phyloP scores from a whole-genome alignment of 2,329 filamentous ascomycete genomes.

The Monosporascus sp. region DNA sequence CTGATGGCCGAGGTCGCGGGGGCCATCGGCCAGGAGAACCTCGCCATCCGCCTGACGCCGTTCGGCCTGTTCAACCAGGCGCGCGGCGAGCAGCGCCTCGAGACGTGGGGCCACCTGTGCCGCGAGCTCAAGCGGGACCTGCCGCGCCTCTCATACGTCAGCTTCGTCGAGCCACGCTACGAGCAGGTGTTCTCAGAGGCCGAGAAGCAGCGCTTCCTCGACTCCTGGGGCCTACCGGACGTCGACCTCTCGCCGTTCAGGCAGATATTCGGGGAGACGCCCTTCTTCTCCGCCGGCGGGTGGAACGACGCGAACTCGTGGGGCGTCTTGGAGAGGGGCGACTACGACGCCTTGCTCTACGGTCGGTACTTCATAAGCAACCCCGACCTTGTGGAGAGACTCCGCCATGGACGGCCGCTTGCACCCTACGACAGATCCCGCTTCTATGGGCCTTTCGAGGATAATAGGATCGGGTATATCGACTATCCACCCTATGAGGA shows the following conservation, averaged over 20 bases:
- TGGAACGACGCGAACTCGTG: constrained; percentile 22
- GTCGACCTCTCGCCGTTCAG: constrained; percentile 22
- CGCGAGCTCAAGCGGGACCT: constrained; percentile 29
- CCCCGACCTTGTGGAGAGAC: constrained; percentile 35
- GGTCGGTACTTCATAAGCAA: constrained; percentile 41
- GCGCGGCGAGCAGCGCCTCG: constrained; percentile 38
- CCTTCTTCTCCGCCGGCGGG: constrained; percentile 19
- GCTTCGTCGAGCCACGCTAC: constrained; percentile 42
- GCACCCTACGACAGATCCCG: constrained; percentile 32
- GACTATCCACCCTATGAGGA: neutral
- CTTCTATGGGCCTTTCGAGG: constrained; percentile 26
- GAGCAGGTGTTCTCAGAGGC: constrained; percentile 35
- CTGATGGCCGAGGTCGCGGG: constrained; percentile 22
- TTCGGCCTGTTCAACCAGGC: constrained; percentile 42
- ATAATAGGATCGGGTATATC: neutral
- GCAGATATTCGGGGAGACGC: constrained; percentile 21
- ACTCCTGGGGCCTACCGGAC: constrained; percentile 24
- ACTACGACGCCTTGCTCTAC: constrained; percentile 33
- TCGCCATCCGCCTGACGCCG: constrained; percentile 27
- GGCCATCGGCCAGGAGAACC: constrained; percentile 23
- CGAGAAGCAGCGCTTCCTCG: constrained; percentile 32
- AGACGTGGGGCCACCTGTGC: constrained; percentile 42
- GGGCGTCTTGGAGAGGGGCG: constrained; percentile 19
- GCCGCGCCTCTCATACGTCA: constrained; percentile 37
- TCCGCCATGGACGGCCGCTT: constrained; percentile 33